Percentiles rank a stretch among this genome's conserved stretches.
These are phyloP conservation scores for Cryptococcus hybrid DNA, from an alignment of 1,284 basidiomycete genomes.

Conservation along the genomic window DNA sequence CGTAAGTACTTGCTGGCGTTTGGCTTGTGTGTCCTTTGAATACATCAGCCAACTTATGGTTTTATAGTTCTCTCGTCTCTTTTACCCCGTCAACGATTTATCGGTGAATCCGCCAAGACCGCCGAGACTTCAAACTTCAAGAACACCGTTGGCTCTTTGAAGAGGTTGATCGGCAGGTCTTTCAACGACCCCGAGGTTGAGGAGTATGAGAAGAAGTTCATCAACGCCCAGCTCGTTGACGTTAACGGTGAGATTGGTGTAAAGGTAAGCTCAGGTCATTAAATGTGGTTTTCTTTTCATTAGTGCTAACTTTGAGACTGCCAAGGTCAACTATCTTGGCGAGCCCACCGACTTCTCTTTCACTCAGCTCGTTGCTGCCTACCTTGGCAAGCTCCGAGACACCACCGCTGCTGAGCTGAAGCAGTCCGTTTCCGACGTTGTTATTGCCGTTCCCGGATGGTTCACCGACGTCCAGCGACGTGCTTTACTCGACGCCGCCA, in stretches of 20 bases:
- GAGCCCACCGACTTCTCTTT: constrained; percentile 73
- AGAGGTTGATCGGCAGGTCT: constrained; percentile 79
- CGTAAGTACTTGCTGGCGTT: constrained; percentile 57
- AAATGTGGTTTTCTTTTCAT: neutral
- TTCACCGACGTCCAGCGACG: constrained; percentile 88
- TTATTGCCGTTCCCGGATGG: constrained; percentile 92
- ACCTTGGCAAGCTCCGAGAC: constrained; percentile 82
- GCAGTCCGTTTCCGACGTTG: constrained; percentile 77
- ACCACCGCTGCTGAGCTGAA: constrained; percentile 81
- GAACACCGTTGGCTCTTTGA: constrained; percentile 89
- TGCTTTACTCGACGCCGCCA: constrained; percentile 79
- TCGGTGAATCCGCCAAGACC: constrained; percentile 92
- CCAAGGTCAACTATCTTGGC: constrained; percentile 79
- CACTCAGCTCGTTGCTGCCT: constrained; percentile 83
- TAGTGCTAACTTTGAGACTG: constrained; percentile 1
- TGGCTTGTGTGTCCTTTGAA: too few relatives aligned
- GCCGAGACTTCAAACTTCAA: constrained; percentile 97
- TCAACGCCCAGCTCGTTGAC: constrained; percentile 80
- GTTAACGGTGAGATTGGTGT: constrained; percentile 74
- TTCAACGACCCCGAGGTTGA: constrained; percentile 72
- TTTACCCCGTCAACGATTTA: constrained; percentile 85
- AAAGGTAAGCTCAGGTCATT: constrained; percentile 58
- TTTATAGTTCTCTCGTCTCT: constrained; percentile 76
- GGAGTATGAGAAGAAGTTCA: constrained; percentile 81
- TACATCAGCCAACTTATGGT: too few relatives aligned